Percentiles rank a stretch among this genome's conserved stretches.
phyloP scores from a whole-genome alignment of 352 stramenopile species.

The Phytophthora brassicae region DNA sequence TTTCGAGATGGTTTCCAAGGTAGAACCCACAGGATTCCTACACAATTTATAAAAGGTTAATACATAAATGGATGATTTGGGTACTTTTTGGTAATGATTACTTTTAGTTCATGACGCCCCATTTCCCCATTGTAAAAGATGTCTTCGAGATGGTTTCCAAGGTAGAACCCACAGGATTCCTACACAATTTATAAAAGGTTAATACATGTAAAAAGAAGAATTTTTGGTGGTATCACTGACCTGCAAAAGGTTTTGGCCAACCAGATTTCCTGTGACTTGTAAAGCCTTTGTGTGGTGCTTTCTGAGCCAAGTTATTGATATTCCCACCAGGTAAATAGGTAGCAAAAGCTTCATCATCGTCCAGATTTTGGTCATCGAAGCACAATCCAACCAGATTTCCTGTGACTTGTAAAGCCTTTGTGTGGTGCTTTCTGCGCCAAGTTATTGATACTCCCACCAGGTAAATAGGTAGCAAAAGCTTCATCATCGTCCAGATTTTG shows the following conservation, averaged over 20 bases:
- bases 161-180: conserved; percentile 69
- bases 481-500: conserved; percentile 43
- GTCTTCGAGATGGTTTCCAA: conserved; percentile 36
- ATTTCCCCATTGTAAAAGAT: conserved; percentile 23
- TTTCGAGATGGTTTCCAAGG: conserved; percentile 43
- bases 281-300: background rate
- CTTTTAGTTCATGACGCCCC: conserved; percentile 12
- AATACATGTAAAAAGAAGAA: background rate
- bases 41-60: background rate
- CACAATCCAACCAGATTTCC: too few species aligned
- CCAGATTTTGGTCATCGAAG: conserved; percentile 43
- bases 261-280: conserved; percentile 3
- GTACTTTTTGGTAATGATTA: background rate
- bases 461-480: conserved; percentile 45
- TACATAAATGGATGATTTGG: too few species aligned
- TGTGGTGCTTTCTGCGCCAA: background rate
- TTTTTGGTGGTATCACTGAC: conserved; percentile 11
- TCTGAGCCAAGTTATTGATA: background rate
- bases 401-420: too few species aligned
- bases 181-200: conserved; percentile 8
- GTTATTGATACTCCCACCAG: background rate
- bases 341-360: conserved; percentile 41
- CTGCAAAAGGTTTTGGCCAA: conserved; percentile 56
- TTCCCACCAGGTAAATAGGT: conserved; percentile 35
- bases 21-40: conserved; percentile 69